phyloP scores from a whole-genome alignment of 805 yeast genomes.

The Metschnikowia borealis region DNA sequence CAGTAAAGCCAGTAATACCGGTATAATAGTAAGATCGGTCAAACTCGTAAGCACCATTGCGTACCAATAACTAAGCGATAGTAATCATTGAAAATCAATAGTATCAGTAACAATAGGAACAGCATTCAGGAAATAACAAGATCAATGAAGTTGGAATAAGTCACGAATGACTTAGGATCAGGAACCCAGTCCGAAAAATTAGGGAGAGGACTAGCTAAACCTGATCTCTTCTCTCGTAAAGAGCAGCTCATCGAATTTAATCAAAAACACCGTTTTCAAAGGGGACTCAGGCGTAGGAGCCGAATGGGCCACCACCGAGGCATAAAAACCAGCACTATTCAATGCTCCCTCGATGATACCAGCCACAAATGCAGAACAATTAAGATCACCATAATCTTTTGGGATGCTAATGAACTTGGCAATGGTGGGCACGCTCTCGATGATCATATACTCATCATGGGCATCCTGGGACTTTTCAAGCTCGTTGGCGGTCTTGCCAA shows the following conservation, averaged over 20 bases:
- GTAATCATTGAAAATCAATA: too few relatives aligned
- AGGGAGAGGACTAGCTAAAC: conserved; percentile 17
- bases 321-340: conserved; percentile 68
- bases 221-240: conserved; percentile 51
- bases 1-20: too few relatives aligned
- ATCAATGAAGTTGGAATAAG: too few relatives aligned
- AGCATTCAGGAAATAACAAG: too few relatives aligned
- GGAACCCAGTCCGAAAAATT: too few relatives aligned
- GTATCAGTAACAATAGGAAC: too few relatives aligned
- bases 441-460: conserved; percentile 71
- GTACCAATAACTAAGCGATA: too few relatives aligned
- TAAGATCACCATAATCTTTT: conserved; percentile 69
- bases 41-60: too few relatives aligned
- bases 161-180: too few relatives aligned
- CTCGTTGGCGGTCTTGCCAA: conserved; percentile 71
- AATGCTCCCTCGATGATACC: conserved; percentile 82
- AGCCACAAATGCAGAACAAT: conserved; percentile 79
- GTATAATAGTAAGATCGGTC: too few relatives aligned
- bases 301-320: conserved; percentile 78
- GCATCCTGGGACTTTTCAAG: conserved; percentile 70
- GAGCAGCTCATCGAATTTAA: conserved; percentile 62
- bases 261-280: conserved; percentile 66
- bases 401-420: conserved; percentile 76
- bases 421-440: conserved; percentile 68
- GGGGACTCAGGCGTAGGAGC: conserved; percentile 60